phyloP scores from a whole-genome alignment of 2,329 filamentous ascomycete species.

The Amphichorda felina region DNA sequence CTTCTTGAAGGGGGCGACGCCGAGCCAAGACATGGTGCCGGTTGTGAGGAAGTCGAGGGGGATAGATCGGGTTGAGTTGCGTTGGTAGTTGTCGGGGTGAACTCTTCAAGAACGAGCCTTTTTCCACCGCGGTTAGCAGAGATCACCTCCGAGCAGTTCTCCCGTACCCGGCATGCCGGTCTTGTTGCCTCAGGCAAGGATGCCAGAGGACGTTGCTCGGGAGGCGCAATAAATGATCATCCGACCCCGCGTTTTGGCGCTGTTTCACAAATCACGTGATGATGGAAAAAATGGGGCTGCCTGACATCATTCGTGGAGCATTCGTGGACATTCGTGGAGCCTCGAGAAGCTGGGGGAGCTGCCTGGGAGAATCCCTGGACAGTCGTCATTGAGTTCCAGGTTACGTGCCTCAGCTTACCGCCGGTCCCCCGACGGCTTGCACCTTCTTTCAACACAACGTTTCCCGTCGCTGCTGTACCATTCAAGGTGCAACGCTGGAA shows the following conservation, averaged over 20 bases:
- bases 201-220: not conserved
- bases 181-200: conserved; percentile 14
- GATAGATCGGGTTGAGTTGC: conserved; percentile 10
- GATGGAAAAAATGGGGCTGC: not conserved
- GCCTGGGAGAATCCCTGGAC: too few species aligned
- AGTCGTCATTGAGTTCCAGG: too few species aligned
- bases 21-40: conserved; percentile 64
- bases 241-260: conserved; percentile 4
- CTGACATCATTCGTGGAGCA: conserved; percentile 1
- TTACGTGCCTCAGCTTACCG: too few species aligned
- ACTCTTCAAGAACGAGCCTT: conserved; percentile 26
- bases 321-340: not conserved
- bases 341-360: too few species aligned
- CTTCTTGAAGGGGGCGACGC: conserved; percentile 58
- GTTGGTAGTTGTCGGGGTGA: conserved; percentile 19
- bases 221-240: not conserved
- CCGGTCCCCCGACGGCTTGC: too few species aligned
- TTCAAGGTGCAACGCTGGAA: too few species aligned
- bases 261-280: not conserved
- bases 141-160: conserved; percentile 19
- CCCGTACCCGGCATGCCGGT: conserved; percentile 16
- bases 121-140: conserved; percentile 16
- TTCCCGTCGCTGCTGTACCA: too few species aligned
- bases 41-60: conserved; percentile 17
- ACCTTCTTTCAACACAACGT: too few species aligned